Percentiles rank a stretch among this genome's conserved stretches.
These are phyloP conservation scores for Ceratocystis cacaofunesta DNA, from an alignment of 2,329 filamentous ascomycete species.

Conservation along the genomic window DNA sequence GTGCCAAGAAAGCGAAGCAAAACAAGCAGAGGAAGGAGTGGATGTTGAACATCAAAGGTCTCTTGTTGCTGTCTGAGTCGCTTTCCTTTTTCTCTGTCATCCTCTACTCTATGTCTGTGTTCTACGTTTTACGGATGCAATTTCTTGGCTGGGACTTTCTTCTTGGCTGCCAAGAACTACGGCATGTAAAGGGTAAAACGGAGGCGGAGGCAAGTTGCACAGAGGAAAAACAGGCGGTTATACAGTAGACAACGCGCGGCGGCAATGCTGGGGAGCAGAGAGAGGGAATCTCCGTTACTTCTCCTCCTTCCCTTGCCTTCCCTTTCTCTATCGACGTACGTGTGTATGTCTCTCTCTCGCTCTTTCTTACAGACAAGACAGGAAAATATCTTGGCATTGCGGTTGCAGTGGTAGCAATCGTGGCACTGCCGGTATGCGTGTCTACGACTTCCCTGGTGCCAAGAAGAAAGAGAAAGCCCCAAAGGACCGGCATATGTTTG, in stretches of 20 bases:
- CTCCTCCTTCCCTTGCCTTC: neutral
- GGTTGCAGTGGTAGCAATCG: neutral
- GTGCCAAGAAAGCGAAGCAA: neutral
- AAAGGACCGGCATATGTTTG: conserved; percentile 2
- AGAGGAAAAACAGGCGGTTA: neutral
- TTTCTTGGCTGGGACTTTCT: neutral
- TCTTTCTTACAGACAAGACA: neutral
- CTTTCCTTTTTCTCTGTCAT: neutral
- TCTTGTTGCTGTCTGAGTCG: neutral
- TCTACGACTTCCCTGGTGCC: conserved; percentile 2
- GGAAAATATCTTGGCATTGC: neutral
- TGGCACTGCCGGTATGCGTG: conserved; percentile 1
- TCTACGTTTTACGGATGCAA: neutral
- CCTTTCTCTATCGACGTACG: neutral
- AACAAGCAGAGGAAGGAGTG: neutral
- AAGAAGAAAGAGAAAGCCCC: neutral
- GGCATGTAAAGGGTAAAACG: neutral
- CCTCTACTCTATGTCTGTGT: neutral
- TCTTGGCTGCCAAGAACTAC: neutral
- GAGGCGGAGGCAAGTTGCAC: neutral
- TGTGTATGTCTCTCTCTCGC: too few relatives aligned
- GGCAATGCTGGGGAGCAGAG: neutral
- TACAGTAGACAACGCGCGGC: neutral
- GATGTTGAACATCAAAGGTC: neutral
- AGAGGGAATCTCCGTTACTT: neutral